Evolutionary conservation across 106 monocot species (phyloP).

Genomic region (Allium fistulosum): DNA sequence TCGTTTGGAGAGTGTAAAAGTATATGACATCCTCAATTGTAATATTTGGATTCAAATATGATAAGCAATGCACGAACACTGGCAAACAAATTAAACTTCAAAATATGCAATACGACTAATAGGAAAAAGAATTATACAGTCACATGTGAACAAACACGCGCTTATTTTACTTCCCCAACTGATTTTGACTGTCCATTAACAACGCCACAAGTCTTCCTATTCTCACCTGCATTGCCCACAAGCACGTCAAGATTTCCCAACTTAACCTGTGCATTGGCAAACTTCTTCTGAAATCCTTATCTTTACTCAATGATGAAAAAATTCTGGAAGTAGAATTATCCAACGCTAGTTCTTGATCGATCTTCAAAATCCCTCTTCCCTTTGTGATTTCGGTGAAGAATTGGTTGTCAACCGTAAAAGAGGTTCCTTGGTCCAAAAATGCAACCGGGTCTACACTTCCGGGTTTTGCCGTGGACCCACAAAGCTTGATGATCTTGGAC

Average conservation of each 20-base stretch:
- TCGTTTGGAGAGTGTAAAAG: too few species aligned
- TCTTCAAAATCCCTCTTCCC: slow-evolving; percentile 16
- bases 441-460: slow-evolving; percentile 3
- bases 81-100: too few species aligned
- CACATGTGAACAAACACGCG: too few species aligned
- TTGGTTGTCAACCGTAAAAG: slow-evolving; percentile 18
- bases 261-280: slow-evolving; percentile 24
- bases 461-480: neutral
- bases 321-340: slow-evolving; percentile 12
- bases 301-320: neutral
- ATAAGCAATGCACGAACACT: too few species aligned
- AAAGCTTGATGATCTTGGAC: neutral
- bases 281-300: slow-evolving; percentile 9
- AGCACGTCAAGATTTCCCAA: slow-evolving; percentile 24
- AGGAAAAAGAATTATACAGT: too few species aligned
- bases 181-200: neutral
- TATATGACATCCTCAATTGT: too few species aligned
- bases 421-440: slow-evolving; percentile 20
- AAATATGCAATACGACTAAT: too few species aligned
- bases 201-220: slow-evolving; percentile 6
- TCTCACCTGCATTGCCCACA: slow-evolving; percentile 1
- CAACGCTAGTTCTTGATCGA: slow-evolving; percentile 33
- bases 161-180: too few species aligned
- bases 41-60: too few species aligned
- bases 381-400: slow-evolving; percentile 17